Percentiles rank a stretch among this genome's conserved stretches.
Evolutionary conservation across 148 eudicot species (phyloP).

Genomic region (Rhododendron kiyosumense): DNA sequence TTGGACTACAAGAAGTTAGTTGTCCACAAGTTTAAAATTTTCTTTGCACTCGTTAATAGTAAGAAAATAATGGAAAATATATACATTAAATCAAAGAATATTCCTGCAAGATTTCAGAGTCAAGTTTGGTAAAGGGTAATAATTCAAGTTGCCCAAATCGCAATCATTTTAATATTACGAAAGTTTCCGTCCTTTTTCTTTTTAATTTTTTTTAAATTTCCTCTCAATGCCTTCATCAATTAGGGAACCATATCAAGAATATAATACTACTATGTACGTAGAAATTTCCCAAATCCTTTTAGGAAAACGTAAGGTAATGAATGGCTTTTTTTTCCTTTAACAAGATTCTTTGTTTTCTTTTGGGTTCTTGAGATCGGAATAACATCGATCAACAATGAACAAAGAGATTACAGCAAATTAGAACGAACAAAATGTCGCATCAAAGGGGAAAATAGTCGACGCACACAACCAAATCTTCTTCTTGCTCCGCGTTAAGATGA

Average conservation of each 20-base stretch:
- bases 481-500: too few species aligned
- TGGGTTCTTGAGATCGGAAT: too few species aligned
- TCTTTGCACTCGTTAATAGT: background rate
- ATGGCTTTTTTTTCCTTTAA: too few species aligned
- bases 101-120: background rate
- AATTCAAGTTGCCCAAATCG: background rate
- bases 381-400: too few species aligned
- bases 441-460: too few species aligned
- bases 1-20: too few species aligned
- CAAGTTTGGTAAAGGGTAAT: background rate
- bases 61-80: background rate
- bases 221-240: background rate
- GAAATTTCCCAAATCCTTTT: background rate
- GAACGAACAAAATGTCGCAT: too few species aligned
- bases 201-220: background rate
- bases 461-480: too few species aligned
- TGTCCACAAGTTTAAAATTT: too few species aligned
- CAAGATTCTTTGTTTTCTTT: too few species aligned
- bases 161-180: background rate
- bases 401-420: too few species aligned
- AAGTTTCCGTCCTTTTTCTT: background rate
- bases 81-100: background rate
- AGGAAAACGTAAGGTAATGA: background rate
- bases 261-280: too few species aligned
- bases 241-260: background rate